Evolutionary conservation across 2,329 filamentous ascomycete species (phyloP).

Genomic region (Diaporthe vaccinii): DNA sequence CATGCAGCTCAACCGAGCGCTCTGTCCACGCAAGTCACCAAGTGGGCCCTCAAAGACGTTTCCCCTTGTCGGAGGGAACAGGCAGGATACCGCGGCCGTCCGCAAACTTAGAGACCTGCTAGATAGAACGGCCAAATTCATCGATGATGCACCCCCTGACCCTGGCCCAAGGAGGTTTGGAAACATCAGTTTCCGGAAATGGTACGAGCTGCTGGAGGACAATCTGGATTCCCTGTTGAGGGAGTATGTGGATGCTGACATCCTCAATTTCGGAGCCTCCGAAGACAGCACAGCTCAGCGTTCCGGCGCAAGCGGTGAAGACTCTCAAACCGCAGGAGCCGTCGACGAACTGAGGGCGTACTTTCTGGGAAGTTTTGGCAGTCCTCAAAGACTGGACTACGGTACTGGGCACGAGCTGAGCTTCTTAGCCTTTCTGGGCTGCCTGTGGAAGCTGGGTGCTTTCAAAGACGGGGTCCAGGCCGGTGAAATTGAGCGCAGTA

Average conservation of each 20-base stretch:
- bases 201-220: conserved; percentile 79
- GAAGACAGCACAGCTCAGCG: neutral
- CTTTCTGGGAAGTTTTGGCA: conserved; percentile 88
- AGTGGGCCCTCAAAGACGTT: conserved; percentile 60
- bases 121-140: conserved; percentile 72
- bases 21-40: conserved; percentile 76
- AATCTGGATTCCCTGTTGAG: conserved; percentile 68
- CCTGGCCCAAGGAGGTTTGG: conserved; percentile 90
- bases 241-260: conserved; percentile 63
- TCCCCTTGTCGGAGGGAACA: conserved; percentile 54
- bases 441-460: conserved; percentile 89
- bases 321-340: conserved; percentile 39
- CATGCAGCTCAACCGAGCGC: conserved; percentile 88
- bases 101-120: conserved; percentile 76
- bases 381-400: conserved; percentile 90
- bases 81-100: conserved; percentile 68
- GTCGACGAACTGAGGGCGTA: conserved; percentile 80
- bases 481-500: conserved; percentile 78
- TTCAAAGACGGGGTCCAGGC: conserved; percentile 71
- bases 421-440: conserved; percentile 91
- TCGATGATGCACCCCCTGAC: conserved; percentile 86
- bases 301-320: conserved; percentile 31
- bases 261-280: conserved; percentile 46
- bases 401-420: conserved; percentile 96
- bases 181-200: conserved; percentile 89